Evolutionary conservation across 2,329 filamentous ascomycete species (phyloP).

Genomic region (Fusarium agapanthi): DNA sequence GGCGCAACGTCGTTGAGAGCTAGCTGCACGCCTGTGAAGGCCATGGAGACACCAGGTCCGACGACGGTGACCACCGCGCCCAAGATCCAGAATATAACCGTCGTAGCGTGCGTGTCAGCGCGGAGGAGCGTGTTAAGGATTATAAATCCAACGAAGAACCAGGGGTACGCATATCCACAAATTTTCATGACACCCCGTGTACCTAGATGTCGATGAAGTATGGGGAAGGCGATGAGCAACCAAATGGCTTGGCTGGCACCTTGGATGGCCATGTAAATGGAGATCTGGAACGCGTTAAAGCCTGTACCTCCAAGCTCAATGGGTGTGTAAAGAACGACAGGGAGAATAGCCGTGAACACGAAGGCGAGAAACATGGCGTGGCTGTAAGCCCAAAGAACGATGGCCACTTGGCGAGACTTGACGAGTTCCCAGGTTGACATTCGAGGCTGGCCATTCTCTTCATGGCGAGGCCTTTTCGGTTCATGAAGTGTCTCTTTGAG

Average conservation of each 20-base stretch:
- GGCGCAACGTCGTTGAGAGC: conserved; percentile 79
- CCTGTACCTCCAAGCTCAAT: conserved; percentile 70
- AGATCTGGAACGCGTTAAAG: conserved; percentile 70
- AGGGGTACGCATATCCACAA: conserved; percentile 66
- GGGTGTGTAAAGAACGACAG: conserved; percentile 74
- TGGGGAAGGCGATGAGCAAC: conserved; percentile 76
- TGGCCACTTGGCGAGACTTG: conserved; percentile 69
- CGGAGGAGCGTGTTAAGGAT: conserved; percentile 59
- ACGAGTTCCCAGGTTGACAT: conserved; percentile 56
- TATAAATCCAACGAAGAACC: conserved; percentile 69
- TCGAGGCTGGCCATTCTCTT: not conserved
- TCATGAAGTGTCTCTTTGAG: conserved; percentile 68
- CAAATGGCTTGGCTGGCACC: conserved; percentile 75
- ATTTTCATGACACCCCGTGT: conserved; percentile 70
- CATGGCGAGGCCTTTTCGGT: not conserved
- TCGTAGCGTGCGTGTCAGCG: conserved; percentile 47
- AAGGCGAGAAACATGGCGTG: conserved; percentile 75
- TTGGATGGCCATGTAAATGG: conserved; percentile 69
- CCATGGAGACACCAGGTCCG: conserved; percentile 72
- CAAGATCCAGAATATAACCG: conserved; percentile 64
- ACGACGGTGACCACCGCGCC: conserved; percentile 54
- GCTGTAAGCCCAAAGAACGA: conserved; percentile 71
- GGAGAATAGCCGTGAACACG: conserved; percentile 74
- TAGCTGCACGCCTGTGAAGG: conserved; percentile 76
- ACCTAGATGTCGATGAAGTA: conserved; percentile 70